Conservation (phyloP, 768 basidiomycete species). For the Trametes gibbosa region DNA sequence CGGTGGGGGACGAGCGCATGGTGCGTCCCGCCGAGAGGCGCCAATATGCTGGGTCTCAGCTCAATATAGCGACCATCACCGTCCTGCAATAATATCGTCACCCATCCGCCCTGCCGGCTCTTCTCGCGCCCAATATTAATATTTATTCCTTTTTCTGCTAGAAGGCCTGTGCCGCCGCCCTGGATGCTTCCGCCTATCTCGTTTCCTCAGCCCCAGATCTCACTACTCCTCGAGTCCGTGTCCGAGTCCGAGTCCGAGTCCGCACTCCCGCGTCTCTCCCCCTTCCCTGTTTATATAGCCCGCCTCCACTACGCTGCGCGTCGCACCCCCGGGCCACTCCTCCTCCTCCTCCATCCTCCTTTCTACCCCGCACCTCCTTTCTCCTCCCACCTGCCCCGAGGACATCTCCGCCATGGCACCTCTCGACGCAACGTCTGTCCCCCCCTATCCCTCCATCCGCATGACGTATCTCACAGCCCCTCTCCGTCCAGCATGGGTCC, state of each 20-base stretch:
- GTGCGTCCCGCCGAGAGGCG: not conserved
- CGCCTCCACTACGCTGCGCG: not conserved
- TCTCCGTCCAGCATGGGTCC: conserved; percentile 43
- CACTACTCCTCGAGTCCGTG: no score
- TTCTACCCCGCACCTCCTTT: not conserved
- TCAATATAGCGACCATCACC: conserved; percentile 14
- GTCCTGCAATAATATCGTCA: not conserved
- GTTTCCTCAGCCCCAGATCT: no score
- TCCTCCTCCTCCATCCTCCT: not conserved
- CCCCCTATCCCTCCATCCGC: not conserved
- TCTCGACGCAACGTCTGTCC: conserved; percentile 16
- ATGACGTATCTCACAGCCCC: not conserved
- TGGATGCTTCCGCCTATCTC: no score
- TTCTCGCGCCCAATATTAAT: no score
- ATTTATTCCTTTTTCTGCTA: no score
- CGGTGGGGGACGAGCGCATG: no score
- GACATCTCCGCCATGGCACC: conserved; percentile 6
- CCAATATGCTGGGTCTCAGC: conserved; percentile 4
- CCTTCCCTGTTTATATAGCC: not conserved
- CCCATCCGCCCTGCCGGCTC: not conserved
- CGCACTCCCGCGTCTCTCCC: not conserved
- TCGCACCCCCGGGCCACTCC: not conserved
- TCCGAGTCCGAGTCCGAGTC: no score
- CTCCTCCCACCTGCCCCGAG: not conserved
- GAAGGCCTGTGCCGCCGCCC: no score